A percentile compares a stretch with the other conserved stretches of the same genome.
Conservation (phyloP, 305 asterid species). For the Stenogyne calaminthoides region DNA sequence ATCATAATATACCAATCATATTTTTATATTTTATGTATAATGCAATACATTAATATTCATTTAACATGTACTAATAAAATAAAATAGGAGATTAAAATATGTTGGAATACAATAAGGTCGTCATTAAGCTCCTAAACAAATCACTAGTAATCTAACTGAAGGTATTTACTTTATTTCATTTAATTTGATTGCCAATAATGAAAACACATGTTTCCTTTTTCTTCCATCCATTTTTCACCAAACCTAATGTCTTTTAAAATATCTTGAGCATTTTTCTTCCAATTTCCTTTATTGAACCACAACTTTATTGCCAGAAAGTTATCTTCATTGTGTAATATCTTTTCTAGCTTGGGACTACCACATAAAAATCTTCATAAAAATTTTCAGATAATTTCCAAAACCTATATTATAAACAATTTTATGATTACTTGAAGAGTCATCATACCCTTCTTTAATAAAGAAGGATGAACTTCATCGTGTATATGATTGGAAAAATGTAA, state of each 20-base stretch:
- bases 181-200: slow-evolving; percentile 7
- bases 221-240: background rate
- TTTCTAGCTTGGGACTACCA: slow-evolving; percentile 13
- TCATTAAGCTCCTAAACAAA: background rate
- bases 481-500: background rate
- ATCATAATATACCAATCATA: no score
- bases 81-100: background rate
- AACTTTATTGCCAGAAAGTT: slow-evolving; percentile 26
- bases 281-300: slow-evolving; percentile 13
- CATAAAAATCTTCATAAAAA: slow-evolving; percentile 3
- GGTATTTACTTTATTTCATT: background rate
- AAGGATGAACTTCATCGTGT: background rate
- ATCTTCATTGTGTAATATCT: slow-evolving; percentile 15
- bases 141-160: background rate
- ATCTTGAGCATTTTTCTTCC: slow-evolving; percentile 5
- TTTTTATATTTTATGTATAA: no score
- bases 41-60: background rate
- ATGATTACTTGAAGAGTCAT: background rate
- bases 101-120: no score
- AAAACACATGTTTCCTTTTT: background rate
- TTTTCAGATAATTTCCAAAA: background rate
- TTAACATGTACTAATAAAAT: no score
- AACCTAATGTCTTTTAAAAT: slow-evolving; percentile 15
- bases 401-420: background rate
- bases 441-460: background rate